These are phyloP conservation scores for Fusarium bulbicola DNA, from an alignment of 2,329 filamentous ascomycete genomes.

Conservation along the genomic window DNA sequence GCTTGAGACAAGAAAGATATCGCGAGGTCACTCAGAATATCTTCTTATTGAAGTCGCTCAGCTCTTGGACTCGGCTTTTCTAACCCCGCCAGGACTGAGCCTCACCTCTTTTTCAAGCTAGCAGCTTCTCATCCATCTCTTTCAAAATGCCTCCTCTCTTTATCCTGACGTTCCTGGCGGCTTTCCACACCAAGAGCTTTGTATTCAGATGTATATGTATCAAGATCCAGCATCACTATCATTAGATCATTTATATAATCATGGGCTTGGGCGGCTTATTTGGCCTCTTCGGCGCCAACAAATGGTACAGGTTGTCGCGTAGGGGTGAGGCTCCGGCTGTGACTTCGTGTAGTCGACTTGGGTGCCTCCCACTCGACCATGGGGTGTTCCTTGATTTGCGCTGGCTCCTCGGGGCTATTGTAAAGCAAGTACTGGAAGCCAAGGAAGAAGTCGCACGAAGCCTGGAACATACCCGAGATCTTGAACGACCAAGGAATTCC, in stretches of 20 bases:
- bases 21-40: background rate
- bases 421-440: conserved; percentile 80
- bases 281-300: conserved; percentile 45
- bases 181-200: conserved; percentile 8
- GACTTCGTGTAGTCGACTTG: conserved; percentile 39
- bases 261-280: conserved; percentile 1
- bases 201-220: conserved; percentile 2
- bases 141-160: background rate
- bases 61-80: background rate
- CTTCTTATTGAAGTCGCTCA: background rate
- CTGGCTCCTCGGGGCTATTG: conserved; percentile 58
- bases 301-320: conserved; percentile 52
- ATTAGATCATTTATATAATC: conserved; percentile 29
- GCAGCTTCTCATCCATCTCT: conserved; percentile 12
- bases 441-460: conserved; percentile 76
- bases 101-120: background rate
- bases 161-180: background rate
- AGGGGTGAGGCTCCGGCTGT: conserved; percentile 51
- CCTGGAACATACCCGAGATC: conserved; percentile 83
- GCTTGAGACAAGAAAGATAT: background rate
- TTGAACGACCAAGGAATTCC: conserved; percentile 83
- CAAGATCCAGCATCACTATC: conserved; percentile 16
- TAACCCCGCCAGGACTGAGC: background rate
- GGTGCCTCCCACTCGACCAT: conserved; percentile 48
- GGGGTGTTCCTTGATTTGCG: conserved; percentile 50